Evolutionary conservation across 1,139 yeast genomes (phyloP), one percentile per base, ranked within the genome.

Genomic region (Diutina catenulata): DNA sequence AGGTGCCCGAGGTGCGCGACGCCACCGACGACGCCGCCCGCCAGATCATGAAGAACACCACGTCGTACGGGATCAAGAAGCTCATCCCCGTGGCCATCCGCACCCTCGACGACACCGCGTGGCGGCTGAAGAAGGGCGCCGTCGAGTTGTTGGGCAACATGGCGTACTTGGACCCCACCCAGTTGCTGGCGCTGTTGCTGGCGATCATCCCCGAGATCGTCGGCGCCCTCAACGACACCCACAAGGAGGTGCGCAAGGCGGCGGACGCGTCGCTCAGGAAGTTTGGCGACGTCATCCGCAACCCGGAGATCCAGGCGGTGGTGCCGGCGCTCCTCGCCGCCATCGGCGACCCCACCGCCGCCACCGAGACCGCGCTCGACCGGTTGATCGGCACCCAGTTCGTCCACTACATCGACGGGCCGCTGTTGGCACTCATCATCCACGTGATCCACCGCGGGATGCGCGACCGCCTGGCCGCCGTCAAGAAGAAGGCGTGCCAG

Each of bases 111-210:
- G 94, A 86, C 46, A 78, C 80, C 41, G 82, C 94, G 1, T 91
- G 99, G 99, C 75, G 99, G 62, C 78, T 95, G 2, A 91, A 91
- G 60, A 86, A 88, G 59, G 98, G 97, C 10, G 86, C 97, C 5
- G 98, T 91, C 23, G 98, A 93, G 53, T 64, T 91, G 43, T 68
- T 91, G 38, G 98, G 99, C 58, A 79, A 95, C 21, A 93, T 91
- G 98, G 98, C 98, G 0, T 91, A 88, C 55, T 69, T 93, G 46
- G 96, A 91, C 51, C 98, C 98, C 5, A 72, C 93, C 2, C 98
- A 91, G 55, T 68, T 93, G 48, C 86, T 97, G 4, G 74, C 88
- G 0, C 86, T 95, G 1, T 67, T 91, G 49, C 83, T 95, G 0
- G 75, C 78, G 0, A 88, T 91, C 59, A 84, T 91, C 44, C 99